phyloP scores from a whole-genome alignment of 441 rosid genomes.

The Manihot esculenta region DNA sequence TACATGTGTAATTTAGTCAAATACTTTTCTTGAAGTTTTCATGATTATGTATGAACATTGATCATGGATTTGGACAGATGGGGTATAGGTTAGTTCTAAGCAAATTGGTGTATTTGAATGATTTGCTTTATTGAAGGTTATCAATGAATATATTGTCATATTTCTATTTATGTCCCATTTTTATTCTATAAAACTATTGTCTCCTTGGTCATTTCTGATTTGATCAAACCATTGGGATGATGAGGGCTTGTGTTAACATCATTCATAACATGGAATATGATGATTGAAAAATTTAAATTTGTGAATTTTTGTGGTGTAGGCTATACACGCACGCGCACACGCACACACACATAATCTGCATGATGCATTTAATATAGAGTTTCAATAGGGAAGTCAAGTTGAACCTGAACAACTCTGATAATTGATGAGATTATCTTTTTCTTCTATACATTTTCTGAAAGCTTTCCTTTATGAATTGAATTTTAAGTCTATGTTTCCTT shows the following conservation, averaged over 20 bases:
- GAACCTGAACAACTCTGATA: not conserved
- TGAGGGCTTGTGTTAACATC: not conserved
- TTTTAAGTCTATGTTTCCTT: constrained; percentile 1
- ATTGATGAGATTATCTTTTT: not conserved
- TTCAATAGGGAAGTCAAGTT: not conserved
- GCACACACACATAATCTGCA: not conserved
- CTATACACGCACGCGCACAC: too few species aligned
- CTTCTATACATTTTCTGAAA: not conserved
- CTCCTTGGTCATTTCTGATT: too few species aligned
- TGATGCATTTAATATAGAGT: not conserved
- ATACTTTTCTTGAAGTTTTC: not conserved
- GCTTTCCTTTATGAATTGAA: not conserved
- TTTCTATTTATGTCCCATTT: not conserved
- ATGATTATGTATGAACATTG: not conserved
- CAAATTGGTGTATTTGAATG: not conserved
- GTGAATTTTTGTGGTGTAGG: not conserved
- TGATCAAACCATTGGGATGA: not conserved
- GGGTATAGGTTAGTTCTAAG: not conserved
- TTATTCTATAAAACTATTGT: not conserved
- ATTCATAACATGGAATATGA: not conserved
- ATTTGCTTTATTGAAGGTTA: not conserved
- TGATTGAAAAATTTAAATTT: not conserved
- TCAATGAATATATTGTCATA: not conserved
- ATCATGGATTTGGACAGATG: not conserved
- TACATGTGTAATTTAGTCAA: not conserved